Conservation (phyloP, 2,329 filamentous ascomycete species). For the Hypoxylon sp. region DNA sequence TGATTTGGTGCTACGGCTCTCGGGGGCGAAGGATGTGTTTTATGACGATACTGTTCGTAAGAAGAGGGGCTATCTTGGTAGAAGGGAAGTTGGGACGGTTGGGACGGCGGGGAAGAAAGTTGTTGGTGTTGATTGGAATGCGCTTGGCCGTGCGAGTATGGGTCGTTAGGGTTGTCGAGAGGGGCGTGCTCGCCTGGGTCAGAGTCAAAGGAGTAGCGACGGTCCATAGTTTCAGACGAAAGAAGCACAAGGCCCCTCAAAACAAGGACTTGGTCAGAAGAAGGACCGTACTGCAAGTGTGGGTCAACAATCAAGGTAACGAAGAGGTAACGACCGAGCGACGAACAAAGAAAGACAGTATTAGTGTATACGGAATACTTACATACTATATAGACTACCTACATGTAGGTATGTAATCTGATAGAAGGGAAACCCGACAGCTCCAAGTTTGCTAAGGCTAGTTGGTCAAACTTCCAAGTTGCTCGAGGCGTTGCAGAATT, state of each 20-base stretch:
- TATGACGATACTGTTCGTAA: constrained; percentile 41
- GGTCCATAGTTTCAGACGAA: constrained; percentile 49
- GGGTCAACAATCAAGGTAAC: constrained; percentile 14
- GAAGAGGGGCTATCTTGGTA: constrained; percentile 46
- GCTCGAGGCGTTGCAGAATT: not conserved
- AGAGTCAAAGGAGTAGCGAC: constrained; percentile 53
- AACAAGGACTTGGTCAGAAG: constrained; percentile 26
- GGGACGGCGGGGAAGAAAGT: constrained; percentile 34
- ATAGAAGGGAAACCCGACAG: not conserved
- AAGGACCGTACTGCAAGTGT: constrained; percentile 13
- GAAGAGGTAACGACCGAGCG: not conserved
- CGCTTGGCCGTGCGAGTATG: constrained; percentile 27
- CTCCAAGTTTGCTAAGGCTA: constrained; percentile 5
- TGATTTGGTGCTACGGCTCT: constrained; percentile 33
- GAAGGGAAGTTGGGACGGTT: constrained; percentile 33
- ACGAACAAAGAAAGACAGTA: constrained; percentile 5
- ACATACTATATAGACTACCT: constrained; percentile 5
- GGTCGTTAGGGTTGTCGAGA: constrained; percentile 48
- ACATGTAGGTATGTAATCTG: too few species aligned
- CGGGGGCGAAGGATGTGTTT: constrained; percentile 37
- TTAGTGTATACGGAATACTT: not conserved
- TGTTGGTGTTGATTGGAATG: constrained; percentile 35
- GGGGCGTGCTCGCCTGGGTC: constrained; percentile 52
- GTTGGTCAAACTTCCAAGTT: not conserved
- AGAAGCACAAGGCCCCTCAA: constrained; percentile 4